These are phyloP conservation scores for Physaria fendleri DNA, from an alignment of 345 rosid genomes.

Conservation along the genomic window DNA sequence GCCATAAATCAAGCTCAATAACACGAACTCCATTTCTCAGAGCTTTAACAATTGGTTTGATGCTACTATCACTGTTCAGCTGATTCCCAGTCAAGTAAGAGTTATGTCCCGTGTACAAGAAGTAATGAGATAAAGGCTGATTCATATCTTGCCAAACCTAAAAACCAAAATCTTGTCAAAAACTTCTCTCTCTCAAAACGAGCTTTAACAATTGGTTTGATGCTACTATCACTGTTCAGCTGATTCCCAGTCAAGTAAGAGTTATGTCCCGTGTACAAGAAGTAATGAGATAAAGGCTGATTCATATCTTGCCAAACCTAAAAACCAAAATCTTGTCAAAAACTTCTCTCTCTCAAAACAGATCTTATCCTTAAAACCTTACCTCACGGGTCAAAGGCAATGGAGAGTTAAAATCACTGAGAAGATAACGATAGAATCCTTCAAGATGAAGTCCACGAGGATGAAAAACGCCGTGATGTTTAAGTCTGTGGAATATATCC, in stretches of 20 bases:
- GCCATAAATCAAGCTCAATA: constrained; percentile 90
- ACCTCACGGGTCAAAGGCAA: constrained; percentile 27
- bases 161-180: neutral
- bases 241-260: constrained; percentile 85
- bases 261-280: constrained; percentile 80
- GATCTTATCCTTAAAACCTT: neutral
- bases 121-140: constrained; percentile 71
- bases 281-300: constrained; percentile 71
- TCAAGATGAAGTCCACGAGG: constrained; percentile 48
- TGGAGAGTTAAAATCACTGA: constrained; percentile 40
- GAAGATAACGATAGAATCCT: constrained; percentile 33
- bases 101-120: constrained; percentile 80
- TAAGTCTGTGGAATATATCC: constrained; percentile 34
- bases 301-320: constrained; percentile 71
- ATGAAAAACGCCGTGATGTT: constrained; percentile 28
- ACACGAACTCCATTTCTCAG: constrained; percentile 59
- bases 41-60: constrained; percentile 53
- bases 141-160: constrained; percentile 71
- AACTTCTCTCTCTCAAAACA: neutral
- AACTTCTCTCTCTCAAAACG: neutral
- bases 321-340: neutral
- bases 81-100: constrained; percentile 85
- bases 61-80: constrained; percentile 54
- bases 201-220: constrained; percentile 53
- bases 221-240: constrained; percentile 54